These are phyloP conservation scores for Pulveroboletus sp. DNA, from an alignment of 768 basidiomycete species.

Conservation along the genomic window DNA sequence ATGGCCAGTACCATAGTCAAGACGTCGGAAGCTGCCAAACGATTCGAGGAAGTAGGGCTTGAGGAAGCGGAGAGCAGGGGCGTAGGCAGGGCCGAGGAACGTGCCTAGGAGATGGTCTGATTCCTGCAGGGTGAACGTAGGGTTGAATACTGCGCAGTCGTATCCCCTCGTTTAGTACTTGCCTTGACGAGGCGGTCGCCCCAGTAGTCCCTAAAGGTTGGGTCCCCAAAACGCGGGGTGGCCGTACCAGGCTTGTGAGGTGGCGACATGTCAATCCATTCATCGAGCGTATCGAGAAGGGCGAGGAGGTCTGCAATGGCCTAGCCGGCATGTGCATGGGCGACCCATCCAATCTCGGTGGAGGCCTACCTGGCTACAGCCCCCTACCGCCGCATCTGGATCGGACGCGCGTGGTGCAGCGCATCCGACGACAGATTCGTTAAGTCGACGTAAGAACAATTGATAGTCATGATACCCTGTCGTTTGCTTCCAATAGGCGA, in stretches of 20 bases:
- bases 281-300: conserved; percentile 61
- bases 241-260: conserved; percentile 45
- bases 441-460: conserved; percentile 71
- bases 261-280: conserved; percentile 81
- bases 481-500: conserved; percentile 66
- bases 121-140: conserved; percentile 35
- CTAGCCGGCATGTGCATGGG: conserved; percentile 29
- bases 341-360: background rate
- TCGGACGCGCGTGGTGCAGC: conserved; percentile 39
- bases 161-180: conserved; percentile 4
- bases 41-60: conserved; percentile 75
- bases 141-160: background rate
- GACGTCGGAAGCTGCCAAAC: conserved; percentile 84
- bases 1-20: conserved; percentile 98
- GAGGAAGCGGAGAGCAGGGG: conserved; percentile 53
- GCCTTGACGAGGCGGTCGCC: conserved; percentile 76
- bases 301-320: conserved; percentile 42
- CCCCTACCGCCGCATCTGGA: background rate
- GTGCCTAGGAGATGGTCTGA: conserved; percentile 44
- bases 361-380: conserved; percentile 19
- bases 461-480: conserved; percentile 70
- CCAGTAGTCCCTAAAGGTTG: conserved; percentile 80
- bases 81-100: conserved; percentile 45
- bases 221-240: conserved; percentile 85
- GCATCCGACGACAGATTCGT: conserved; percentile 69